Conservation (phyloP, 345 rosid genomes). For the Boechera retrofracta region DNA sequence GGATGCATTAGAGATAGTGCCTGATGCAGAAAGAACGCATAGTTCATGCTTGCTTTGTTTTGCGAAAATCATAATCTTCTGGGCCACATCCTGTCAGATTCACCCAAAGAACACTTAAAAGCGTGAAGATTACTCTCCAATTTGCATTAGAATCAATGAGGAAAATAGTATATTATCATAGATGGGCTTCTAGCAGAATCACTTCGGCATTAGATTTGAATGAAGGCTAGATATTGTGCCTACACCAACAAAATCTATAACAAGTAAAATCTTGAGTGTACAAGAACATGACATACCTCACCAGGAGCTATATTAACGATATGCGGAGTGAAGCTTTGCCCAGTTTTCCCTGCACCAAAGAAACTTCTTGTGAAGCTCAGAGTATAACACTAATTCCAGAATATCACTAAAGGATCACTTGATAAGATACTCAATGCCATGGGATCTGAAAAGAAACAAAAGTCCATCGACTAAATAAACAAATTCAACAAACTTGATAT, state of each 20-base stretch:
- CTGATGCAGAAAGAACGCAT: conserved; percentile 89
- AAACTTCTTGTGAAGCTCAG: conserved; percentile 8
- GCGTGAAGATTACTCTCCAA: background rate
- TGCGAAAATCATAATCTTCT: conserved; percentile 73
- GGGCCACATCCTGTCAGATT: conserved; percentile 71
- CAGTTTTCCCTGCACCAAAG: conserved; percentile 62
- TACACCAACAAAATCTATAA: background rate
- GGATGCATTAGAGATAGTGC: conserved; percentile 76
- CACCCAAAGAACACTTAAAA: conserved; percentile 37
- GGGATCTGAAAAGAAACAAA: background rate
- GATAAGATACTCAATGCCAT: background rate
- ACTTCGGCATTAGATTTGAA: conserved; percentile 2
- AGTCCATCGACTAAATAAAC: background rate
- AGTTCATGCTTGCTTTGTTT: conserved; percentile 84
- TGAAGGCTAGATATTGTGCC: background rate
- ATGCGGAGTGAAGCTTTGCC: conserved; percentile 84
- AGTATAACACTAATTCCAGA: conserved; percentile 6
- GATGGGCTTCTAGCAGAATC: background rate
- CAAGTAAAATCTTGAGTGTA: background rate
- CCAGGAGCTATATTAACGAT: conserved; percentile 77
- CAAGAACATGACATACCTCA: conserved; percentile 63
- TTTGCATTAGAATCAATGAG: background rate
- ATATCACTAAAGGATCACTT: background rate
- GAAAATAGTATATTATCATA: background rate
- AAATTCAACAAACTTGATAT: background rate